Evolutionary conservation across 495 filamentous ascomycete species (phyloP).

Genomic region (Trichoderma orchidacearum): DNA sequence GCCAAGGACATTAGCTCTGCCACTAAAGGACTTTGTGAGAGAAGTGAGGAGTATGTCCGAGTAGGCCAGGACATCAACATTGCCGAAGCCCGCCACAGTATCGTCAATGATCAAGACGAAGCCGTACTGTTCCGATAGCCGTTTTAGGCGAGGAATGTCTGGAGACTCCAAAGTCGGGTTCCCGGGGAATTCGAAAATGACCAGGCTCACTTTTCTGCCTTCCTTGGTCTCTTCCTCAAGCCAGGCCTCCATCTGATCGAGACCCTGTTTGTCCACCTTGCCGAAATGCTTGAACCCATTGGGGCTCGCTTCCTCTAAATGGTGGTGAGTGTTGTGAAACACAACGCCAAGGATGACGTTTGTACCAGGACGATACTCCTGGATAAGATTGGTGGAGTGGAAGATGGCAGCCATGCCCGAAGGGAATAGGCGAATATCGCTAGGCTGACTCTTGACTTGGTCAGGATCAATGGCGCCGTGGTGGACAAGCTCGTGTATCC

Average conservation of each 20-base stretch:
- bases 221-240: slow-evolving; percentile 15
- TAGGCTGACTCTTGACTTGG: slow-evolving; percentile 1
- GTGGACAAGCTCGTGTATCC: slow-evolving; percentile 20
- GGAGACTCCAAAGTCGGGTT: slow-evolving; percentile 30
- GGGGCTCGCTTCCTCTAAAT: slow-evolving; percentile 16
- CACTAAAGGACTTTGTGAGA: slow-evolving; percentile 37
- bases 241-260: slow-evolving; percentile 24
- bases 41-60: slow-evolving; percentile 32
- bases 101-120: slow-evolving; percentile 36
- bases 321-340: slow-evolving; percentile 19
- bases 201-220: slow-evolving; percentile 14
- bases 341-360: slow-evolving; percentile 20
- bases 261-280: slow-evolving; percentile 14
- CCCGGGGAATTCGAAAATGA: slow-evolving; percentile 32
- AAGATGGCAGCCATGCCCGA: slow-evolving; percentile 34
- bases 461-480: slow-evolving; percentile 11
- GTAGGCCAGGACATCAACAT: slow-evolving; percentile 25
- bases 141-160: slow-evolving; percentile 26
- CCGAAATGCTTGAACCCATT: slow-evolving; percentile 24
- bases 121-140: slow-evolving; percentile 23
- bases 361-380: slow-evolving; percentile 5
- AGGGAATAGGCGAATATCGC: slow-evolving; percentile 29
- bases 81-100: slow-evolving; percentile 34
- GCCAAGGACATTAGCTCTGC: slow-evolving; percentile 38
- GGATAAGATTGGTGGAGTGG: slow-evolving; percentile 8